These are phyloP conservation scores for Fraxinus platypoda DNA, from an alignment of 305 asterid species.

Conservation along the genomic window DNA sequence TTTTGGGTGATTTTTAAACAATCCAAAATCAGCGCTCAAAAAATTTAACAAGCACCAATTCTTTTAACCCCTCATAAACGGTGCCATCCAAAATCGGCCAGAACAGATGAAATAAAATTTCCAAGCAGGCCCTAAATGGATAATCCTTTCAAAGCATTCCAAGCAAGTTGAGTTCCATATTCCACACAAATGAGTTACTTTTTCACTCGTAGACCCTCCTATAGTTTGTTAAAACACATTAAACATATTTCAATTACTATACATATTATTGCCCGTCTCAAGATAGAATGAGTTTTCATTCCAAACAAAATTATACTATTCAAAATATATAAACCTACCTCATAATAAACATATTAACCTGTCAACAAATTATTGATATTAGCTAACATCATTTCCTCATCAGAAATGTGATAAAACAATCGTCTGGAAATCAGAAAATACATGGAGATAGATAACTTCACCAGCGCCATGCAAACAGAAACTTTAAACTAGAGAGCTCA, in stretches of 20 bases:
- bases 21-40: too few species aligned
- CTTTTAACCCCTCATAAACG: too few species aligned
- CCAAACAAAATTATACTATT: not conserved
- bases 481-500: not conserved
- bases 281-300: not conserved
- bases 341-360: not conserved
- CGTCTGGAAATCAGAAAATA: not conserved
- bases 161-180: too few species aligned
- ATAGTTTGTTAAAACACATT: too few species aligned
- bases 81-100: too few species aligned
- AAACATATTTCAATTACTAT: too few species aligned
- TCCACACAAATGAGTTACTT: not conserved
- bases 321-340: not conserved
- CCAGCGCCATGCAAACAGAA: not conserved
- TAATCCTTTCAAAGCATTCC: too few species aligned
- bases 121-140: too few species aligned
- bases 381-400: not conserved
- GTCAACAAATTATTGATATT: not conserved
- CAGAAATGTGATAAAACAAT: not conserved
- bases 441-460: not conserved
- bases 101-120: too few species aligned
- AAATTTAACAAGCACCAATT: too few species aligned
- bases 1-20: too few species aligned
- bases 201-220: too few species aligned
- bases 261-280: not conserved